Evolutionary conservation across 2,329 filamentous ascomycete species (phyloP).

Genomic region (Botrytis medusae): DNA sequence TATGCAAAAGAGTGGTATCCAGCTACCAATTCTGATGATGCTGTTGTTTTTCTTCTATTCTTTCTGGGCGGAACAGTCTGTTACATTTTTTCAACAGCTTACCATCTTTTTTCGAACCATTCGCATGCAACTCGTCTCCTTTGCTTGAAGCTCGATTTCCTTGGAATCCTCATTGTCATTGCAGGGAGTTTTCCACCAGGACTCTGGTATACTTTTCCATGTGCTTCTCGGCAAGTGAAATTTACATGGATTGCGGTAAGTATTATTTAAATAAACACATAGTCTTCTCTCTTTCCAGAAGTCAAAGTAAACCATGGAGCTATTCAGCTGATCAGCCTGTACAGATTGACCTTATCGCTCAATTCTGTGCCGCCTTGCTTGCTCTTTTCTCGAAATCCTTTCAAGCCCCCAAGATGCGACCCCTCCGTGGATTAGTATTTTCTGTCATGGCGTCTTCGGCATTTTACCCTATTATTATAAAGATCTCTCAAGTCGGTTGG

Average conservation of each 20-base stretch:
- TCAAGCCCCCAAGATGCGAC: not conserved
- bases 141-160: not conserved
- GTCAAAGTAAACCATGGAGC: not conserved
- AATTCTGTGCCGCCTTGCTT: not conserved
- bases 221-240: not conserved
- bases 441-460: not conserved
- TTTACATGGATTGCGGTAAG: not conserved
- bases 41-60: not conserved
- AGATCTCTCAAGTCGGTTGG: not conserved
- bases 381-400: not conserved
- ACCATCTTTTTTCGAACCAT: not conserved
- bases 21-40: not conserved
- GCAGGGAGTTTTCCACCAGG: not conserved
- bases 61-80: not conserved
- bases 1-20: not conserved
- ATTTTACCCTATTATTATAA: not conserved
- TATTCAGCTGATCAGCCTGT: not conserved
- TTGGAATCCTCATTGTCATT: not conserved
- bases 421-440: not conserved
- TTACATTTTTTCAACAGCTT: not conserved
- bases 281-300: not conserved
- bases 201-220: not conserved
- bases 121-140: not conserved
- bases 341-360: not conserved
- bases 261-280: too few relatives aligned